Evolutionary conservation across 352 stramenopile species (phyloP), one percentile per base, ranked within the genome.

Genomic region (Globisporangium viniferum): DNA sequence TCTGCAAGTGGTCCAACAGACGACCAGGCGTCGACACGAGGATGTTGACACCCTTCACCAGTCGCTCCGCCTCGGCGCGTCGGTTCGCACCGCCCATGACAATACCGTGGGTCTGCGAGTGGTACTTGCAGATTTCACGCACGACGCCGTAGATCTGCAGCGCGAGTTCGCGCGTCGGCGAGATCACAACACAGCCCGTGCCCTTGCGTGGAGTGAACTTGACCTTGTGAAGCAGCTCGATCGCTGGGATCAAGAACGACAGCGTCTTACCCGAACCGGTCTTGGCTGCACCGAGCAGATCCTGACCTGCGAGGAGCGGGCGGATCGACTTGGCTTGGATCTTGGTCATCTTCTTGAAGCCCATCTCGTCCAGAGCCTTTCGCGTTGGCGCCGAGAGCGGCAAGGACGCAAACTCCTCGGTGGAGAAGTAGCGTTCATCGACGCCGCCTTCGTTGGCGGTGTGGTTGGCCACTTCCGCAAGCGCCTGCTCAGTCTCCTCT

Each of bases 121-220:
- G 91, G 69, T 98, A 92, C 64, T 98, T 96, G 63, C 97, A 91
- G 67, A 98, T 89, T 71, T 99, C 97, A 51, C 97, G 94, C 57
- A 99, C 91, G 6, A 99, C 97, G 29, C 97, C 97, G 81, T 99
- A 99, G 75, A 98, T 99, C 79, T 99, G 98, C 71, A 99, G 90
- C 58, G 96, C 96, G 69, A 99, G 81, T 77, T 99, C 97, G 29
- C 98, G 82, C 33, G 97, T 99, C 18, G 98, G 98, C 35, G 94
- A 97, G 71, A 99, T 99, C 35, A 99, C 91, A 64, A 99, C 97
- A 68, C 94, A 98, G 41, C 97, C 98, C 36, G 97, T 99, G 49
- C 97, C 98, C 73, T 99, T 99, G 59, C 97, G 85, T 27, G 88
- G 81, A 33, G 92, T 97, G 74, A 98, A 99, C 73, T 98, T 98